Evolutionary conservation across 2,329 filamentous ascomycete species (phyloP).

Genomic region (Raffaelea arxii): DNA sequence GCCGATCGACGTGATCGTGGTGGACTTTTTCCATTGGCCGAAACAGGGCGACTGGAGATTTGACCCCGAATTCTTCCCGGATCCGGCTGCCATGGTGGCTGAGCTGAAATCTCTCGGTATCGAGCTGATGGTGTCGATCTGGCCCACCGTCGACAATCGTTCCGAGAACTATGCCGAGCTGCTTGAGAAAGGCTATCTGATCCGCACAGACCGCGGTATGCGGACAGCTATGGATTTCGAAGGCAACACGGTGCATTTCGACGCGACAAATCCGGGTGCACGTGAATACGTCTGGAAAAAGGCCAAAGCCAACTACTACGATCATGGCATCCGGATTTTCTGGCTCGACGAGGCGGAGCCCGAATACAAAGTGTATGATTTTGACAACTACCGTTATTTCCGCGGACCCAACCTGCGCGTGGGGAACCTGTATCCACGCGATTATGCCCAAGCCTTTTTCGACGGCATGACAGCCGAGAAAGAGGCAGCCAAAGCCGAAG

Average conservation of each 20-base stretch:
- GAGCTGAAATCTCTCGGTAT: constrained; percentile 49
- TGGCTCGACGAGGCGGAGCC: constrained; percentile 64
- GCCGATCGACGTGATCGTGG: constrained; percentile 55
- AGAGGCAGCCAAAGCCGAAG: background rate
- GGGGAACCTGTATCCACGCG: constrained; percentile 50
- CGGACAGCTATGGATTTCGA: constrained; percentile 49
- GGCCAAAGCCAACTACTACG: constrained; percentile 50
- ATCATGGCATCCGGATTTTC: constrained; percentile 52
- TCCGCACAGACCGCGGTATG: constrained; percentile 50
- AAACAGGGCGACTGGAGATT: constrained; percentile 60
- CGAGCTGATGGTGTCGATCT: constrained; percentile 61
- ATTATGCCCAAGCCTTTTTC: constrained; percentile 50
- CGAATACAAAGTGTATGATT: constrained; percentile 55
- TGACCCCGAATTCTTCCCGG: constrained; percentile 53
- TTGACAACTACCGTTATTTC: constrained; percentile 56
- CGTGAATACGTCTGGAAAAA: constrained; percentile 50
- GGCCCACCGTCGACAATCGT: constrained; percentile 53
- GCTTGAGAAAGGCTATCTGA: constrained; percentile 49
- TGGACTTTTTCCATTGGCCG: constrained; percentile 61
- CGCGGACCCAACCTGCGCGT: constrained; percentile 37
- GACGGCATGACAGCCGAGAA: constrained; percentile 37
- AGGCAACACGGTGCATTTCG: constrained; percentile 50
- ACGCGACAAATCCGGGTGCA: constrained; percentile 52
- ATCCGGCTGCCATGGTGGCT: constrained; percentile 50
- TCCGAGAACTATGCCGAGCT: constrained; percentile 54